Evolutionary conservation across 345 rosid genomes (phyloP).

Genomic region (Populus davidiana): DNA sequence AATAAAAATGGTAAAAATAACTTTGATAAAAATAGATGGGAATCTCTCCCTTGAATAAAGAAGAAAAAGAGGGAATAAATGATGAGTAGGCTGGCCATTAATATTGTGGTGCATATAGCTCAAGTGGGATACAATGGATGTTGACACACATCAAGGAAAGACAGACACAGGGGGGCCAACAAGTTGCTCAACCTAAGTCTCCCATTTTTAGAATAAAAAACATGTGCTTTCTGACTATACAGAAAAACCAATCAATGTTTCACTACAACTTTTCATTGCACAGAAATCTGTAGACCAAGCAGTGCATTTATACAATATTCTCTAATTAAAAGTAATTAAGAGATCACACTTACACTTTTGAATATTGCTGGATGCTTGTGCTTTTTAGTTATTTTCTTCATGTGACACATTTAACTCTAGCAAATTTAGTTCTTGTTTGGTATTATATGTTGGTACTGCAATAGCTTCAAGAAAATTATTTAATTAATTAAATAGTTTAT

Average conservation of each 20-base stretch:
- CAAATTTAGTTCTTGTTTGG: no score
- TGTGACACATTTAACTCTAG: no score
- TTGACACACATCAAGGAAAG: background rate
- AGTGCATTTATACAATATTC: background rate
- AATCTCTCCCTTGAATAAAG: no score
- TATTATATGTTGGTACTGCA: no score
- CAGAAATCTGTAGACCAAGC: background rate
- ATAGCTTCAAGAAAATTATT: no score
- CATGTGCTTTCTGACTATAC: background rate
- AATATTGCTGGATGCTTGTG: no score
- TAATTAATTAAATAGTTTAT: no score
- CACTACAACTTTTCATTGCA: background rate
- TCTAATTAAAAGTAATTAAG: background rate
- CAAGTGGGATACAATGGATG: conserved; percentile 1
- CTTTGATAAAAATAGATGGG: background rate
- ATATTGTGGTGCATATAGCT: background rate
- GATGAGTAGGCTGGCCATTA: background rate
- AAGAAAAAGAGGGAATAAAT: background rate
- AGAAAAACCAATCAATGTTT: background rate
- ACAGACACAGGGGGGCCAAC: background rate
- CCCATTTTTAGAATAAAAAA: background rate
- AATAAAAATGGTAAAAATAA: no score
- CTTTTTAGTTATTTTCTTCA: no score
- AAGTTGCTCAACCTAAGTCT: background rate
- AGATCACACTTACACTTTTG: background rate